phyloP scores from a whole-genome alignment of 2,329 filamentous ascomycete genomes.

The Fusarium sp. region DNA sequence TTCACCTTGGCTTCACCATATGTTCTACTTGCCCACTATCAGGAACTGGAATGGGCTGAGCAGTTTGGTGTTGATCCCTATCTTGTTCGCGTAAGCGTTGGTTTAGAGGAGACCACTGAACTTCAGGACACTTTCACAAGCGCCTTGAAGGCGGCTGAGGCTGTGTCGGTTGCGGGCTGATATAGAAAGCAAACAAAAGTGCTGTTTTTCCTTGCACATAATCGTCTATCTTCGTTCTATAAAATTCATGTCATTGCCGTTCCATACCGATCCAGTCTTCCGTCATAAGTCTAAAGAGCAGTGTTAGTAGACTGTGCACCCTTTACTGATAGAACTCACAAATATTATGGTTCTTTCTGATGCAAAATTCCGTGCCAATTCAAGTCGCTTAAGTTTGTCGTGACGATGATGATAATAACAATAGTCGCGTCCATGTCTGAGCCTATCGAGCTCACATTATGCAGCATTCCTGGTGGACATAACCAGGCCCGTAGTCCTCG shows the following conservation, averaged over 20 bases:
- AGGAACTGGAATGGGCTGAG: conserved; percentile 90
- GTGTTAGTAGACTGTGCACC: conserved; percentile 9
- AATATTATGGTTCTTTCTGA: background rate
- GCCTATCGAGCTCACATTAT: conserved; percentile 63
- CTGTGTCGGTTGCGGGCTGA: conserved; percentile 11
- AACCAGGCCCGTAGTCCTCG: conserved; percentile 75
- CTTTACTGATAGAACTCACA: conserved; percentile 13
- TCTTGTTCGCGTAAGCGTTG: conserved; percentile 87
- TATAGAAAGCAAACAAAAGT: conserved; percentile 3
- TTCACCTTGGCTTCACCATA: conserved; percentile 95
- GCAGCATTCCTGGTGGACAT: conserved; percentile 67
- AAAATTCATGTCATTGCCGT: background rate
- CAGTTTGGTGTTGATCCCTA: conserved; percentile 83
- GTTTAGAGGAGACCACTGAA: conserved; percentile 80
- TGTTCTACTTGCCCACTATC: conserved; percentile 89
- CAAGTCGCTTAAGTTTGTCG: conserved; percentile 1
- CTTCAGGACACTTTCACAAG: conserved; percentile 71
- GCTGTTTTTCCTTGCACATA: conserved; percentile 3
- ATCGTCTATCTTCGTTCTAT: conserved; percentile 4
- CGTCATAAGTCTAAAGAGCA: background rate
- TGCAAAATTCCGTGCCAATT: background rate
- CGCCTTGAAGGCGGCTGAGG: conserved; percentile 73
- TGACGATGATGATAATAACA: background rate
- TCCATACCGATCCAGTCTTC: background rate
- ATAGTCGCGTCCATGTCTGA: background rate